Evolutionary conservation across 495 filamentous ascomycete genomes (phyloP).

Genomic region (Coniosporium apollinis): DNA sequence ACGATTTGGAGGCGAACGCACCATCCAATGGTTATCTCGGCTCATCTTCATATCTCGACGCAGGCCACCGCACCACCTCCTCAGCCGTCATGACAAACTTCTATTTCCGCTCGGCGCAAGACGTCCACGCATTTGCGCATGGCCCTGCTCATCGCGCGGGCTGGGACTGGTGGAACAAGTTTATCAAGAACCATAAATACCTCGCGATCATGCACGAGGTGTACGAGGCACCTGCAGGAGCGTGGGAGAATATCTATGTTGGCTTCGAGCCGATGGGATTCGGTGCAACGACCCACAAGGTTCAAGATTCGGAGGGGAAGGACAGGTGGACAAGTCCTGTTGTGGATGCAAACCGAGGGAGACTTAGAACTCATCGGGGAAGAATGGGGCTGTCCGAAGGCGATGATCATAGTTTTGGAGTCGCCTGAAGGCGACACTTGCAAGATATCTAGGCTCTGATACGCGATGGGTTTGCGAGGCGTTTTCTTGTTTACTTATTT

Average conservation of each 20-base stretch:
- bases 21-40: slow-evolving; percentile 15
- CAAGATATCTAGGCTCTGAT: too few relatives aligned
- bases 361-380: slow-evolving; percentile 10
- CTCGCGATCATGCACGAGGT: slow-evolving; percentile 33
- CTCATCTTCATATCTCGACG: slow-evolving; percentile 7
- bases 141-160: slow-evolving; percentile 26
- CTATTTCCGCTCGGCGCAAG: slow-evolving; percentile 33
- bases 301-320: slow-evolving; percentile 1
- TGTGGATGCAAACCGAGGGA: slow-evolving; percentile 16
- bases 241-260: slow-evolving; percentile 31
- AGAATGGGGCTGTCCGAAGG: slow-evolving; percentile 8
- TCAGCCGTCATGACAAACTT: slow-evolving; percentile 26
- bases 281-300: not conserved
- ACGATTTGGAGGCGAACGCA: slow-evolving; percentile 6
- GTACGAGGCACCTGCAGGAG: slow-evolving; percentile 23
- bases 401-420: not conserved
- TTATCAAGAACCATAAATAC: slow-evolving; percentile 23
- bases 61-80: slow-evolving; percentile 9
- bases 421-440: not conserved
- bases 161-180: slow-evolving; percentile 31
- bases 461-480: too few relatives aligned
- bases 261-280: slow-evolving; percentile 3
- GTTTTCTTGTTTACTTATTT: too few relatives aligned
- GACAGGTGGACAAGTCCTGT: slow-evolving; percentile 10
- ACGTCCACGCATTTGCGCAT: slow-evolving; percentile 34